Percentiles rank a stretch among this genome's conserved stretches.
Evolutionary conservation across 768 basidiomycete species (phyloP).

Genomic region (Exidia glandulosa): DNA sequence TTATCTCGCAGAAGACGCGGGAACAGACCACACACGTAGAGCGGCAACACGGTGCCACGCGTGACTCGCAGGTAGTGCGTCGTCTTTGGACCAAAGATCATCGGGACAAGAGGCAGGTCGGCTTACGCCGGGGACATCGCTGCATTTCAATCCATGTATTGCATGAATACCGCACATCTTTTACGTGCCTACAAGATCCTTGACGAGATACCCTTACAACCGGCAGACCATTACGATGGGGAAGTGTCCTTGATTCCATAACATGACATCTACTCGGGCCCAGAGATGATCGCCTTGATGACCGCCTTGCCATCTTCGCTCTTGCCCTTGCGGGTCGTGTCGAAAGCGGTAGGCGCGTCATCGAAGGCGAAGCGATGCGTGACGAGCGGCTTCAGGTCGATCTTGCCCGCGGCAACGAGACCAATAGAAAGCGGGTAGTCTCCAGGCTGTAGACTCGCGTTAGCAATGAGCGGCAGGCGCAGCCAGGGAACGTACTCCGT

Average conservation of each 20-base stretch:
- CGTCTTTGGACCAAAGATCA: constrained; percentile 65
- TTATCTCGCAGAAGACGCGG: neutral
- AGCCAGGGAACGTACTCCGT: too few relatives aligned
- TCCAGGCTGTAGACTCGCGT: too few relatives aligned
- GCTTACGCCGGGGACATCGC: too few relatives aligned
- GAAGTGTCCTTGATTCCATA: too few relatives aligned
- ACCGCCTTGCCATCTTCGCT: constrained; percentile 78
- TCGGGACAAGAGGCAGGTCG: too few relatives aligned
- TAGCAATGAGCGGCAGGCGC: too few relatives aligned
- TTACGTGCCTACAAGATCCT: too few relatives aligned
- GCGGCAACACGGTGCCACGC: constrained; percentile 56
- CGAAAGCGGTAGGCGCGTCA: constrained; percentile 70
- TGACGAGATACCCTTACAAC: too few relatives aligned
- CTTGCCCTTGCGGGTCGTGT: constrained; percentile 68
- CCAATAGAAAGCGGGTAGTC: constrained; percentile 80
- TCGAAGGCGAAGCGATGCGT: constrained; percentile 78
- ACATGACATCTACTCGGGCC: constrained; percentile 56
- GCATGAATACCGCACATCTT: too few relatives aligned
- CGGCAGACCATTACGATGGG: too few relatives aligned
- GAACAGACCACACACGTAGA: constrained; percentile 44
- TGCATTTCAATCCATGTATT: too few relatives aligned
- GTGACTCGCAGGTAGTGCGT: constrained; percentile 77
- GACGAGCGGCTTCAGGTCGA: constrained; percentile 80
- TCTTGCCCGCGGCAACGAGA: constrained; percentile 67
- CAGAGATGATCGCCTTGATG: constrained; percentile 84